These are phyloP conservation scores for Xylaria intraflava DNA, from an alignment of 495 filamentous ascomycete genomes.

Conservation along the genomic window DNA sequence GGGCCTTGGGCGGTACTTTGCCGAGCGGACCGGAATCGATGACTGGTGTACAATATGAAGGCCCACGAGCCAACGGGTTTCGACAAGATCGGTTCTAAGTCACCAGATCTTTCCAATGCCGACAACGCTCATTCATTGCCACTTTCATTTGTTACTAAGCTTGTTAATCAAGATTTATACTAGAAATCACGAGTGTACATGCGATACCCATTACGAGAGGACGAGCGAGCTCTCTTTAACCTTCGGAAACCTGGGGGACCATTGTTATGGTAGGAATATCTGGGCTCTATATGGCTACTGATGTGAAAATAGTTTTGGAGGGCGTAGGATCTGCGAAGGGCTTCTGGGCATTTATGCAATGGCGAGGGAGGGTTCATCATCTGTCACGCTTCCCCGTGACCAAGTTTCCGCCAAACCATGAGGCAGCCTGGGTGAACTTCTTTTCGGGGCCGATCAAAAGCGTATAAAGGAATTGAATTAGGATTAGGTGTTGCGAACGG, in stretches of 20 bases:
- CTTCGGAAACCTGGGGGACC: not conserved
- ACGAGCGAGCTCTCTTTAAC: not conserved
- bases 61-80: slow-evolving; percentile 34
- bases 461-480: slow-evolving; percentile 8
- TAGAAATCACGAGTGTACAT: slow-evolving; percentile 6
- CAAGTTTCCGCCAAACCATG: not conserved
- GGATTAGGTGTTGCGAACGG: not conserved
- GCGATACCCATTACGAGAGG: slow-evolving; percentile 4
- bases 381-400: not conserved
- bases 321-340: not conserved
- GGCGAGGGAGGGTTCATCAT: slow-evolving; percentile 2
- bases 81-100: slow-evolving; percentile 24
- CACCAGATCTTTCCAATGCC: not conserved
- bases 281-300: not conserved
- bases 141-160: slow-evolving; percentile 10
- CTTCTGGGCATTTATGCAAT: slow-evolving; percentile 3
- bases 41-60: slow-evolving; percentile 51
- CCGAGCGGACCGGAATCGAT: slow-evolving; percentile 39
- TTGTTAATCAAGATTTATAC: slow-evolving; percentile 5
- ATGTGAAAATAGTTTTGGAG: slow-evolving; percentile 4
- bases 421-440: not conserved
- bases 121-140: slow-evolving; percentile 3
- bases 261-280: slow-evolving; percentile 1
- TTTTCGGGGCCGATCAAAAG: slow-evolving; percentile 8
- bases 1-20: slow-evolving; percentile 26